Base-by-base conservation (phyloP, 2,329 filamentous ascomycete genomes). In the Cordyceps javanica region DNA sequence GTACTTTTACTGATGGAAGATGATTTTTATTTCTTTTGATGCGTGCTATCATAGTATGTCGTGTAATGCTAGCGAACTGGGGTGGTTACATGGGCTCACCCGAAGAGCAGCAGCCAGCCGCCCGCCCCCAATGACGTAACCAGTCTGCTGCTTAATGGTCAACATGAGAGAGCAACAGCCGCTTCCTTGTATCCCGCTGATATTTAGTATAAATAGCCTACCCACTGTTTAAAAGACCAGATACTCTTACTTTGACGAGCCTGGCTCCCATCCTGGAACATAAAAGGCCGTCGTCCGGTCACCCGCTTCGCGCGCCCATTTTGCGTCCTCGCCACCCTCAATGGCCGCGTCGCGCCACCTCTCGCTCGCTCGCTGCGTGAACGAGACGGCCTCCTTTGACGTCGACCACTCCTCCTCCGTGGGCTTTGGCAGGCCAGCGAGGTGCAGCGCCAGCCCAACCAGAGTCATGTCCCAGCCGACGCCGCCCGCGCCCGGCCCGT, bases 381-480 rank as follows among this genome's bases (percentile, higher is more conserved):
- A 57, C n/a, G n/a, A 11, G 5, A 28, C 38, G 21, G 55, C 55
- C 38, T 51, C 55, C 7, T n/a, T 21, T 2, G 55, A 57, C 21
- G 46, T 39, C 28, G 30, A 30, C 46, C 46, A 57, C 26, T 50
- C 45, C 34, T 57, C 34, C 13, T 42, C 36, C 13, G 44, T 25
- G 7, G 54, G 53, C 42, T 48, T 46, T 5, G 36, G 25, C 5
- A 41, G 25, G 8, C 45, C 55, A n/a, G 21, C n/a, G 2, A 57
- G 16, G 38, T 42, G 39, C 34, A 51, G 28, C 13, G 45, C 36
- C 26, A 57, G 55, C 21, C 38, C 55, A 14, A 45, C 7, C 34
- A 57, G 55, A 13, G 36, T 36, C 46, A 44, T 57, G 38, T 57
- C 55, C 55, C 55, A 57, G 34, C 45, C 55, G 21, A 57, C 55